A percentile compares a stretch with the other conserved stretches of the same genome.
Evolutionary conservation across 371 early-diverging fungal species (phyloP).

Genomic region (Coemansia sp.): DNA sequence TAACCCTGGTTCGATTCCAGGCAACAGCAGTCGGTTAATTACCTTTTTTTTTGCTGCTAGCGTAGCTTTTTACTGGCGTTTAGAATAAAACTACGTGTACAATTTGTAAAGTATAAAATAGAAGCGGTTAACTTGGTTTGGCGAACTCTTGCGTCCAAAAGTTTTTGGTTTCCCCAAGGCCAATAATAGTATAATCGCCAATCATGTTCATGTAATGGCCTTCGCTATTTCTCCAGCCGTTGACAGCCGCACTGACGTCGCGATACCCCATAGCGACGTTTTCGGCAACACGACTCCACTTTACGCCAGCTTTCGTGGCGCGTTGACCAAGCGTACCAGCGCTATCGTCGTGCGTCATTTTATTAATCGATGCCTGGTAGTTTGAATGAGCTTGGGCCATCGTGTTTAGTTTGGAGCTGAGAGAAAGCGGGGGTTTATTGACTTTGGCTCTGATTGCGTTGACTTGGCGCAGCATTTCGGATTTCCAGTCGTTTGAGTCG

Average conservation of each 20-base stretch:
- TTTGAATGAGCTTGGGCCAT: conserved; percentile 51
- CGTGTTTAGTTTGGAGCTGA: conserved; percentile 10
- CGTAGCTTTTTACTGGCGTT: too few species aligned
- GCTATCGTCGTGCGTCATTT: conserved; percentile 49
- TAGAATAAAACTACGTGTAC: too few species aligned
- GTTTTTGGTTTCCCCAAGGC: conserved; percentile 31
- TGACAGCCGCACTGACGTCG: conserved; percentile 31
- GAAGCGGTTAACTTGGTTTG: neutral
- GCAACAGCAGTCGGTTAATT: conserved; percentile 1
- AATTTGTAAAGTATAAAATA: too few species aligned
- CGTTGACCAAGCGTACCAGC: conserved; percentile 29
- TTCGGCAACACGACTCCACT: conserved; percentile 49
- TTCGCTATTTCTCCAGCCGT: conserved; percentile 51
- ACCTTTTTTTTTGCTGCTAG: neutral
- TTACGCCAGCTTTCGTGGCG: conserved; percentile 13
- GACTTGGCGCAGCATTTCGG: conserved; percentile 30
- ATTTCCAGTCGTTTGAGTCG: conserved; percentile 15
- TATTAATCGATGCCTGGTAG: conserved; percentile 32
- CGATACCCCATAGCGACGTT: conserved; percentile 54
- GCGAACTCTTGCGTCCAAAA: conserved; percentile 54
- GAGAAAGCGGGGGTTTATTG: conserved; percentile 14
- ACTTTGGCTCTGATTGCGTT: conserved; percentile 22
- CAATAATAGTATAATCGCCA: conserved; percentile 43
- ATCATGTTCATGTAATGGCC: conserved; percentile 57
- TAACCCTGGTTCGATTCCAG: conserved; percentile 65